Evolutionary conservation across 1,284 basidiomycete genomes (phyloP), one percentile per base, ranked within the genome.

Genomic region (Cryptococcus sp.): DNA sequence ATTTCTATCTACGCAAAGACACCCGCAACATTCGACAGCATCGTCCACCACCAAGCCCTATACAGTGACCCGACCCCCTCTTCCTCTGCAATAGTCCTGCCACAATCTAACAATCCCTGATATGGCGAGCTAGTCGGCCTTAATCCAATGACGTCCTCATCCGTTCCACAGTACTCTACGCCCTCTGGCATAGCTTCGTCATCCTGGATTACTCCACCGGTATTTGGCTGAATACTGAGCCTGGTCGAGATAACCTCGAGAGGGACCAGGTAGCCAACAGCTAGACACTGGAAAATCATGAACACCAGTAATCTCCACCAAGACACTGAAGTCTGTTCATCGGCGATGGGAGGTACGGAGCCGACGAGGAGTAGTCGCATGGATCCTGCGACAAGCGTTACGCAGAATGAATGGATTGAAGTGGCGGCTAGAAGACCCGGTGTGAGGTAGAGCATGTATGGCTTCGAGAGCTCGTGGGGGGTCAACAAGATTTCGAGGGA

Each of bases 91-190:
- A 92, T 88, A 63, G 84, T 81, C 72, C 85, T 85, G 16, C 79
- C 83, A 57, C 87, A 90, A 67, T 92, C 88, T 13, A 83, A 67
- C 42, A 91, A 72, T 5, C 90, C 86, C 36, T 81, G 69, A 67
- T 94, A 94, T n/a, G 91, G 89, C 63, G 92, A 88, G 41, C 82
- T 84, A 65, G 91, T 90, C 50, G 83, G 85, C 57, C 91, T 82
- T 57, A 92, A 73, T 13, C 88, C 88, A 61, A 94, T 90, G 10
- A 94, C 91, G 66, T 93, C 90, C 70, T 93, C 91, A 25, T 86
- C 84, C 14, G 79, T 77, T 4, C 86, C 88, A 25, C 84, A 81
- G 65, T 85, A 91, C 18, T 61, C 55, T 1, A 69, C 59, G 4
- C 79, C 78, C 52, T 85, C 83, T 54, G 86, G 85, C 3, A 77